phyloP scores from a whole-genome alignment of 192 early-diverging fungal species.

The Rhizophagus prolifer region DNA sequence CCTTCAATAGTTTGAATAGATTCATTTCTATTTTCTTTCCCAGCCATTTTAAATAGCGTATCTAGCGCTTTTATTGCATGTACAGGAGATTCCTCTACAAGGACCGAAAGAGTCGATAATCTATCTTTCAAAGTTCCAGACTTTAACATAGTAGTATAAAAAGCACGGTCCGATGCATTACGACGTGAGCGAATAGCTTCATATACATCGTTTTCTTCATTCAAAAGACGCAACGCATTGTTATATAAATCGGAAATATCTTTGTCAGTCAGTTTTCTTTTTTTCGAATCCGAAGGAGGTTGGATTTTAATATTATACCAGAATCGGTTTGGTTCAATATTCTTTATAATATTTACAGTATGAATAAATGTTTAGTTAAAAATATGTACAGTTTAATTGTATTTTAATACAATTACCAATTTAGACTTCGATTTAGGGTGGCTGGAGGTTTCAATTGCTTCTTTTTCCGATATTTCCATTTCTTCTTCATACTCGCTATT shows the following conservation, averaged over 20 bases:
- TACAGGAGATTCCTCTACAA: slow-evolving; percentile 89
- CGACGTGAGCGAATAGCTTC: slow-evolving; percentile 51
- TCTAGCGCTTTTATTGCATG: slow-evolving; percentile 73
- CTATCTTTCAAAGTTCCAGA: slow-evolving; percentile 94
- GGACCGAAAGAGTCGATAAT: slow-evolving; percentile 87
- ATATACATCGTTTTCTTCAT: slow-evolving; percentile 61
- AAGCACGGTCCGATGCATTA: slow-evolving; percentile 79
- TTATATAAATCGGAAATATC: background rate
- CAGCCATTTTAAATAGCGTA: slow-evolving; percentile 80
- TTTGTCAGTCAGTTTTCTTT: background rate
- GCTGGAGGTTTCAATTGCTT: no score
- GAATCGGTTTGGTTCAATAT: slow-evolving; percentile 1
- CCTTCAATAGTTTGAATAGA: slow-evolving; percentile 80
- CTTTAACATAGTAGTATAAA: slow-evolving; percentile 82
- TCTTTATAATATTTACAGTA: background rate
- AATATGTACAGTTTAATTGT: background rate
- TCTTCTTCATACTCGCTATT: background rate
- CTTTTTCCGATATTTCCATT: background rate
- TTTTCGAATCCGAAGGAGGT: background rate
- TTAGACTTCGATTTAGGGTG: background rate
- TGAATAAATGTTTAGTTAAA: background rate
- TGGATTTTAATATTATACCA: slow-evolving; percentile 8
- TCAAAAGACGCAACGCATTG: slow-evolving; percentile 44
- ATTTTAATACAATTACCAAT: background rate
- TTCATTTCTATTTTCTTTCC: slow-evolving; percentile 89